Evolutionary conservation across 768 basidiomycete genomes (phyloP).

Genomic region (Calocybe indica): DNA sequence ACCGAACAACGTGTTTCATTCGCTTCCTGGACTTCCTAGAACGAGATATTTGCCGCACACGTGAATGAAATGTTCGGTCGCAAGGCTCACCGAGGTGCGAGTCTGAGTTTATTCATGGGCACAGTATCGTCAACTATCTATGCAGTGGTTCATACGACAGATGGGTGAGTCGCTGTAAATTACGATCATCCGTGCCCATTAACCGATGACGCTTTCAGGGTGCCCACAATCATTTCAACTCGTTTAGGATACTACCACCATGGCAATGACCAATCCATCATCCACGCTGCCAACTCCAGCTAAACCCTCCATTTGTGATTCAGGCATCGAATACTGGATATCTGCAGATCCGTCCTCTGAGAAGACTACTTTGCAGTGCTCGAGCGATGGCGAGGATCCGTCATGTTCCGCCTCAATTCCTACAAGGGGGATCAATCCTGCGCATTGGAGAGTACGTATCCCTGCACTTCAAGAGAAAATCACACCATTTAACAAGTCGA

Average conservation of each 20-base stretch:
- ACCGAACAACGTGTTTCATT: too few relatives aligned
- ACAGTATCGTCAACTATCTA: neutral
- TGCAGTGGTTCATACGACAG: slow-evolving; percentile 45
- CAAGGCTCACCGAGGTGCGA: slow-evolving; percentile 37
- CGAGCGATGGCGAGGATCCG: slow-evolving; percentile 41
- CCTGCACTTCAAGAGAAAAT: too few relatives aligned
- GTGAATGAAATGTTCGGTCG: slow-evolving; percentile 35
- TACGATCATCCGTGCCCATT: neutral
- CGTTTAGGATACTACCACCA: slow-evolving; percentile 48
- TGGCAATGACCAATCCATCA: neutral
- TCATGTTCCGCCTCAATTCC: slow-evolving; percentile 26
- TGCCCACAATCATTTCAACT: slow-evolving; percentile 45
- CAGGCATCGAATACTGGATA: slow-evolving; percentile 47
- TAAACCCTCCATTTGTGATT: neutral
- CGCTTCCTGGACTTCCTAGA: slow-evolving; percentile 20
- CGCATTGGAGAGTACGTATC: neutral
- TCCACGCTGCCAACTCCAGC: neutral
- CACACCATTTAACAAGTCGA: too few relatives aligned
- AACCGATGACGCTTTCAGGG: slow-evolving; percentile 21
- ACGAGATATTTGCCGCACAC: slow-evolving; percentile 39
- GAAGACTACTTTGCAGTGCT: slow-evolving; percentile 35
- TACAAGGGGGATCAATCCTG: neutral
- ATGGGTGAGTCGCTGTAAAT: slow-evolving; percentile 27
- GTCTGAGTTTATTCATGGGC: neutral
- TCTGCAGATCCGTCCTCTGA: slow-evolving; percentile 33